Evolutionary conservation across 371 early-diverging fungal genomes (phyloP).

Genomic region (Zancudomyces culisetae): DNA sequence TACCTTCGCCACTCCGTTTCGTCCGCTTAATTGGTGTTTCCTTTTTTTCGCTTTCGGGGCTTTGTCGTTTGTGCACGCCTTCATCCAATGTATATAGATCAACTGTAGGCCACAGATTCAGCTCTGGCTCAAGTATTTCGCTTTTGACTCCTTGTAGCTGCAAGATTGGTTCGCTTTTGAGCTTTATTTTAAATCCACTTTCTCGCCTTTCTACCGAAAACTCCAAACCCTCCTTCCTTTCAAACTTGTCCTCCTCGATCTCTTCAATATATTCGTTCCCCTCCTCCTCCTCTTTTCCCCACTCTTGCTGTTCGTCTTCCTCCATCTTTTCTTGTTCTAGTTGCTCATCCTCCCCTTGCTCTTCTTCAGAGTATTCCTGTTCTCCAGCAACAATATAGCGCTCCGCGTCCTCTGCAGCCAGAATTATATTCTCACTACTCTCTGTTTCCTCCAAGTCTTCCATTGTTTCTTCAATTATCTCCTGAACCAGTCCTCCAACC

Average conservation of each 20-base stretch:
- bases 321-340: neutral
- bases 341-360: neutral
- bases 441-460: neutral
- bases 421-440: neutral
- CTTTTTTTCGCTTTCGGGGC: neutral
- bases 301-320: neutral
- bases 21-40: neutral
- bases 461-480: neutral
- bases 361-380: too few relatives aligned
- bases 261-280: neutral
- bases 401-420: neutral
- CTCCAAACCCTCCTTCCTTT: neutral
- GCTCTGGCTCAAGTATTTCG: too few relatives aligned
- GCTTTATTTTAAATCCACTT: too few relatives aligned
- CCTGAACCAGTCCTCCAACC: too few relatives aligned
- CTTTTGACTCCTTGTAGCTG: too few relatives aligned
- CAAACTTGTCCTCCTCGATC: neutral
- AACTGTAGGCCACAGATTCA: neutral
- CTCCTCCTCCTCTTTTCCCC: neutral
- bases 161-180: too few relatives aligned
- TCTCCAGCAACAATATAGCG: too few relatives aligned
- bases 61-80: neutral
- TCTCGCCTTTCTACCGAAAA: neutral
- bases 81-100: neutral
- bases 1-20: neutral